A percentile compares a stretch with the other conserved stretches of the same genome.
phyloP scores from a whole-genome alignment of 2,329 filamentous ascomycete genomes.

The Leptographium radiaticola region DNA sequence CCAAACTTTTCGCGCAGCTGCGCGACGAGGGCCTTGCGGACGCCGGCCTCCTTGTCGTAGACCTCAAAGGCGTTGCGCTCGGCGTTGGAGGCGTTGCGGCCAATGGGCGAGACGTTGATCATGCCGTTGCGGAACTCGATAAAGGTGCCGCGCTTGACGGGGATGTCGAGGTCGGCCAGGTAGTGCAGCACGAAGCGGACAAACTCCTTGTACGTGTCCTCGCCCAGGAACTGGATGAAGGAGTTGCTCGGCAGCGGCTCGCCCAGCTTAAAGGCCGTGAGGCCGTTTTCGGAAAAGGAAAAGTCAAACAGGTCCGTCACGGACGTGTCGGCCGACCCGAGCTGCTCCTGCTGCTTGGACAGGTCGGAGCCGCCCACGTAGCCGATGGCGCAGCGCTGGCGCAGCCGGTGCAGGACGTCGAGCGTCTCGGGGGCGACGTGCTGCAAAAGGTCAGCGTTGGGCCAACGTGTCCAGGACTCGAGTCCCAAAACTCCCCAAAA shows the following conservation, averaged over 20 bases:
- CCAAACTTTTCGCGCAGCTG: slow-evolving; percentile 69
- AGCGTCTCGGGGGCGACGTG: slow-evolving; percentile 70
- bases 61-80: slow-evolving; percentile 75
- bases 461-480: neutral
- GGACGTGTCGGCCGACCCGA: slow-evolving; percentile 52
- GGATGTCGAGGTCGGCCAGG: slow-evolving; percentile 71
- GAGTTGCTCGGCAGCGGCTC: slow-evolving; percentile 60
- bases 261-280: slow-evolving; percentile 80
- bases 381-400: slow-evolving; percentile 78
- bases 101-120: slow-evolving; percentile 75
- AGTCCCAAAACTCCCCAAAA: neutral
- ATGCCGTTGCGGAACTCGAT: slow-evolving; percentile 85
- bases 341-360: slow-evolving; percentile 89
- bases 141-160: slow-evolving; percentile 73
- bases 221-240: slow-evolving; percentile 88
- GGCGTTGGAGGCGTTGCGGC: slow-evolving; percentile 68
- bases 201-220: slow-evolving; percentile 67
- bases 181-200: slow-evolving; percentile 68
- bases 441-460: slow-evolving; percentile 27
- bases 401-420: slow-evolving; percentile 61
- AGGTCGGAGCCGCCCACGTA: slow-evolving; percentile 91
- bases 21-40: slow-evolving; percentile 64
- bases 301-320: slow-evolving; percentile 91
- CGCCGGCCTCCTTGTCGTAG: slow-evolving; percentile 66
- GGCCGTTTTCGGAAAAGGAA: slow-evolving; percentile 93